phyloP scores from a whole-genome alignment of 352 stramenopile species.

The Pythium phragmitis region DNA sequence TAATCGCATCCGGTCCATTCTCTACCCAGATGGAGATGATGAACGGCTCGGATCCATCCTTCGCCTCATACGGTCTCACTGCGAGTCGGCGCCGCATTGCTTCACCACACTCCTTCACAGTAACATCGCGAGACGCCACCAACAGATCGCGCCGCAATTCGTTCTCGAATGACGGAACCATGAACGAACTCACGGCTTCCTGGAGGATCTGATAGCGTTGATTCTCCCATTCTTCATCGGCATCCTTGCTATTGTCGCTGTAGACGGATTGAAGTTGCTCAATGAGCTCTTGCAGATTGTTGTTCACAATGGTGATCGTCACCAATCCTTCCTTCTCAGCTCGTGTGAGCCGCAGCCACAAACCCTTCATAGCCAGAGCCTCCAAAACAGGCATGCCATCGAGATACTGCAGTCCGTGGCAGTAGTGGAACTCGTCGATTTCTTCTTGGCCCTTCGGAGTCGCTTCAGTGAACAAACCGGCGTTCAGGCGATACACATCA shows the following conservation, averaged over 20 bases:
- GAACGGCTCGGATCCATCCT: slow-evolving; percentile 73
- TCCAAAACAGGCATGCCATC: slow-evolving; percentile 83
- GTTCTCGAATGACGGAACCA: slow-evolving; percentile 85
- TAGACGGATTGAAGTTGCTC: slow-evolving; percentile 81
- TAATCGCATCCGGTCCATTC: slow-evolving; percentile 70
- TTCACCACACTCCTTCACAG: slow-evolving; percentile 76
- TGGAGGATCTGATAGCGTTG: slow-evolving; percentile 83
- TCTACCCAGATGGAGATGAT: slow-evolving; percentile 90
- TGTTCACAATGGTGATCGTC: slow-evolving; percentile 73
- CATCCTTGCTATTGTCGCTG: slow-evolving; percentile 44
- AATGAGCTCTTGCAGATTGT: slow-evolving; percentile 80
- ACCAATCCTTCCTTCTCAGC: slow-evolving; percentile 86
- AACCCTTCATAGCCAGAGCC: slow-evolving; percentile 63
- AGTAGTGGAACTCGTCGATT: slow-evolving; percentile 89
- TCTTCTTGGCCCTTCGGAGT: slow-evolving; percentile 83
- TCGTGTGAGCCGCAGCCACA: slow-evolving; percentile 77
- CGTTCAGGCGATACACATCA: slow-evolving; percentile 80
- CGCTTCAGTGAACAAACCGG: slow-evolving; percentile 70
- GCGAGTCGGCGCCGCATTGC: slow-evolving; percentile 64
- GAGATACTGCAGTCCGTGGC: slow-evolving; percentile 85
- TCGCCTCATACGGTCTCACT: slow-evolving; percentile 77
- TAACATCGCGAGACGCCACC: slow-evolving; percentile 61
- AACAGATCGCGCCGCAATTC: slow-evolving; percentile 81
- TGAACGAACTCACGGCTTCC: slow-evolving; percentile 81
- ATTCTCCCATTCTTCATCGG: slow-evolving; percentile 84